phyloP scores from a whole-genome alignment of 495 filamentous ascomycete genomes.

The Pseudevernia furfuracea region DNA sequence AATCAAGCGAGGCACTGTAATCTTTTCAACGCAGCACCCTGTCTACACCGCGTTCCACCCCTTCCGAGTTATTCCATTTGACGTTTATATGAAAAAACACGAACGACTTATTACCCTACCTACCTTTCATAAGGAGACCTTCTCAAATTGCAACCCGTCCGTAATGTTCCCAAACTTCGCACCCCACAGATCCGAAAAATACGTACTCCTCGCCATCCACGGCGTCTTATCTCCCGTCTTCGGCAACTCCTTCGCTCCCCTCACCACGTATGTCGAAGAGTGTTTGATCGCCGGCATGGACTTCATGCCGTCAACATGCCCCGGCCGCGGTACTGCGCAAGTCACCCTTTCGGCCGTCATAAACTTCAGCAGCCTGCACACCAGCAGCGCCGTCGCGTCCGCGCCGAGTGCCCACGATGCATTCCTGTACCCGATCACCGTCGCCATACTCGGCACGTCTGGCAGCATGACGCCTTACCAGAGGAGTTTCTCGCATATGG shows the following conservation, averaged over 20 bases:
- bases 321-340: neutral
- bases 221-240: conserved; percentile 8
- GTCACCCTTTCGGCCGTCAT: neutral
- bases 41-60: no score
- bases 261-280: conserved; percentile 2
- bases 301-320: neutral
- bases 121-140: neutral
- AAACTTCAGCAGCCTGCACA: conserved; percentile 1
- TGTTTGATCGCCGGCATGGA: neutral
- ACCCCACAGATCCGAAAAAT: conserved; percentile 7
- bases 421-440: neutral
- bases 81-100: no score
- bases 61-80: no score
- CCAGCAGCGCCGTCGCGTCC: conserved; percentile 6
- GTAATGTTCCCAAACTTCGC: conserved; percentile 6
- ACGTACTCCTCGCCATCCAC: conserved; percentile 6
- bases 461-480: conserved; percentile 13
- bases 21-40: no score
- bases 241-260: conserved; percentile 6
- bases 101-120: no score
- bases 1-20: no score
- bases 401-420: conserved; percentile 13
- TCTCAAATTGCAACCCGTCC: conserved; percentile 4
- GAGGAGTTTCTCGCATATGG: conserved; percentile 2
- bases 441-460: conserved; percentile 6